A percentile compares a stretch with the other conserved stretches of the same genome.
Evolutionary conservation across 169 alveolate genomes (phyloP).

Genomic region (Eimeria falciformis): DNA sequence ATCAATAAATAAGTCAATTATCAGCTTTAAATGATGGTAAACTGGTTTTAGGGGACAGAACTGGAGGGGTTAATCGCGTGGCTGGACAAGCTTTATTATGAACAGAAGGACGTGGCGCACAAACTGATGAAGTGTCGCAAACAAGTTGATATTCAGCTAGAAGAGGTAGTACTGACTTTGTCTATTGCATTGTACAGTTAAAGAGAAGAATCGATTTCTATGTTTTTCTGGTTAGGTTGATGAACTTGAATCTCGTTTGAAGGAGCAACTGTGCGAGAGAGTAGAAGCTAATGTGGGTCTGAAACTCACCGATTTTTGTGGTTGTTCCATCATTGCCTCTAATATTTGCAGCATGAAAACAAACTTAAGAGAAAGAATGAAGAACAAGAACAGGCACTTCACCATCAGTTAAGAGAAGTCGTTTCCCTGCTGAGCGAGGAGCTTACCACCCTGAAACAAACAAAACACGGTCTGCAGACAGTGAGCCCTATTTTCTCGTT

Average conservation of each 20-base stretch:
- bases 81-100: not conserved
- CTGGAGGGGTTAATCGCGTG: not conserved
- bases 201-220: not conserved
- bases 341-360: not conserved
- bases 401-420: too few relatives aligned
- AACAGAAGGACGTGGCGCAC: conserved; percentile 24
- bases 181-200: not conserved
- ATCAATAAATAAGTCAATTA: not conserved
- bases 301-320: not conserved
- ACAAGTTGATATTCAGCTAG: conserved; percentile 13
- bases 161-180: not conserved
- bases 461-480: too few relatives aligned
- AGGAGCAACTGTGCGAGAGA: not conserved
- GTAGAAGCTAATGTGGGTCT: not conserved
- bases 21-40: not conserved
- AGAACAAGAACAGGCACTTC: not conserved
- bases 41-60: not conserved
- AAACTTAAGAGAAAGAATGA: not conserved
- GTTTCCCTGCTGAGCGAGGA: too few relatives aligned
- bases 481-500: too few relatives aligned
- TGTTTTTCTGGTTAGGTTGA: not conserved
- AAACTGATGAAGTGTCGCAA: not conserved
- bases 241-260: not conserved
- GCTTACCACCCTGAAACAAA: too few relatives aligned
- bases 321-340: too few relatives aligned